Evolutionary conservation across 352 stramenopile genomes (phyloP).

Genomic region (Peronosclerospora sorghi): DNA sequence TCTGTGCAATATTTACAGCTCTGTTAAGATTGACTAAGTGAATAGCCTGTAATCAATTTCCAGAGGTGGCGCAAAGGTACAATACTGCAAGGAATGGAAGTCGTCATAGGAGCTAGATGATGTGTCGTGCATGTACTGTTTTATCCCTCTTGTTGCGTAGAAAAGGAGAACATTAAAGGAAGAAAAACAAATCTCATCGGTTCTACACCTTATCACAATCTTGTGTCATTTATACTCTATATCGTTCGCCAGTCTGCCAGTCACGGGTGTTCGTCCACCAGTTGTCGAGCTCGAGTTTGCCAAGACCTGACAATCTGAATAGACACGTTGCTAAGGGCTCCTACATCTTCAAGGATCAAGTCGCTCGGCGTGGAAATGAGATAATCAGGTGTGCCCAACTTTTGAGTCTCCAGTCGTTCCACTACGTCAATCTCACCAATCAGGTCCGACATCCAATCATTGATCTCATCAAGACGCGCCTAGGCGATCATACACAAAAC

Average conservation of each 20-base stretch:
- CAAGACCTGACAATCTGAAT: slow-evolving; percentile 33
- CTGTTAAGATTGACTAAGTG: slow-evolving; percentile 89
- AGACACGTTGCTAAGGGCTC: slow-evolving; percentile 8
- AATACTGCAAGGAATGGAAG: slow-evolving; percentile 1
- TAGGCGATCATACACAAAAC: slow-evolving; percentile 12
- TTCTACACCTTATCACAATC: slow-evolving; percentile 3
- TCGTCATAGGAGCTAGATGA: too few species aligned
- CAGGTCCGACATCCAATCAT: slow-evolving; percentile 69
- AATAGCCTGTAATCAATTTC: slow-evolving; percentile 11
- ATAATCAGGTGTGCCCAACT: slow-evolving; percentile 73
- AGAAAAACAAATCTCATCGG: slow-evolving; percentile 20
- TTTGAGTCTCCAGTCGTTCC: slow-evolving; percentile 52
- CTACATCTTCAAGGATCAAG: slow-evolving; percentile 41
- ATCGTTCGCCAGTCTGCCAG: slow-evolving; percentile 74
- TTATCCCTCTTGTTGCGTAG: slow-evolving; percentile 14
- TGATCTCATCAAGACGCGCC: slow-evolving; percentile 66
- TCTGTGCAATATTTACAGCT: slow-evolving; percentile 97
- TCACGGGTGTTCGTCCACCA: slow-evolving; percentile 41
- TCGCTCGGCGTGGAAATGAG: slow-evolving; percentile 56
- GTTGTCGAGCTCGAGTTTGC: slow-evolving; percentile 30
- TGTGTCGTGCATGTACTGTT: slow-evolving; percentile 2
- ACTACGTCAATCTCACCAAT: slow-evolving; percentile 37
- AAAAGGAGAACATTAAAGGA: slow-evolving; percentile 15
- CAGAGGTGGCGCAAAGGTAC: slow-evolving; percentile 5
- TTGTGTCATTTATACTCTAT: slow-evolving; percentile 11